Evolutionary conservation across 2,329 filamentous ascomycete genomes (phyloP).

Genomic region (Lasiodiplodia theobromae): DNA sequence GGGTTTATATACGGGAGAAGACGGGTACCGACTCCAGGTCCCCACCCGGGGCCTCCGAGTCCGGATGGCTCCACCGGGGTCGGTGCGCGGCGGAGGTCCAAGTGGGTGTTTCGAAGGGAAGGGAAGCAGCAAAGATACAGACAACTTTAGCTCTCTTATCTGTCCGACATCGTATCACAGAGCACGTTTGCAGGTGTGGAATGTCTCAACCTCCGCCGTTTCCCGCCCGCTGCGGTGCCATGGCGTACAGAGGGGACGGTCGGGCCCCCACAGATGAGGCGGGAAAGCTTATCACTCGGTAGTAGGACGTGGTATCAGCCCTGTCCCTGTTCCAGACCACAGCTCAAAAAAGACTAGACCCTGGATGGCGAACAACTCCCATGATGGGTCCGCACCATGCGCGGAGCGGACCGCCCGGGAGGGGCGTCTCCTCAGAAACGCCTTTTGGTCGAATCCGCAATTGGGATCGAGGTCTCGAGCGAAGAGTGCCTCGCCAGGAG

Average conservation of each 20-base stretch:
- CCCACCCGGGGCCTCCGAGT: conserved; percentile 18
- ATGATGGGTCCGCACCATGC: neutral
- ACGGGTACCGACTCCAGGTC: conserved; percentile 3
- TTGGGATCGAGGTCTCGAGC: neutral
- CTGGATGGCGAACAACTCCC: neutral
- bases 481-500: neutral
- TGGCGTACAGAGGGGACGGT: neutral
- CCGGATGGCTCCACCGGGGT: conserved; percentile 19
- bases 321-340: conserved; percentile 13
- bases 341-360: conserved; percentile 14
- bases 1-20: neutral
- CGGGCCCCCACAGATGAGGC: neutral
- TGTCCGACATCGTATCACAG: neutral
- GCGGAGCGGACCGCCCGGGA: conserved; percentile 15
- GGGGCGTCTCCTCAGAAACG: neutral
- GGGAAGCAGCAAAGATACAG: too few species aligned
- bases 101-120: neutral
- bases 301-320: neutral
- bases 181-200: neutral
- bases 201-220: neutral
- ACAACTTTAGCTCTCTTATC: neutral
- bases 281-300: conserved; percentile 18
- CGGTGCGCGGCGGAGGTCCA: neutral
- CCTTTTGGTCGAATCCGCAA: neutral
- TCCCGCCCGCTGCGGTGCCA: neutral